Percentiles rank a stretch among this genome's conserved stretches.
phyloP scores from a whole-genome alignment of 257 asterid species.

The Solanum ahanhuiri region DNA sequence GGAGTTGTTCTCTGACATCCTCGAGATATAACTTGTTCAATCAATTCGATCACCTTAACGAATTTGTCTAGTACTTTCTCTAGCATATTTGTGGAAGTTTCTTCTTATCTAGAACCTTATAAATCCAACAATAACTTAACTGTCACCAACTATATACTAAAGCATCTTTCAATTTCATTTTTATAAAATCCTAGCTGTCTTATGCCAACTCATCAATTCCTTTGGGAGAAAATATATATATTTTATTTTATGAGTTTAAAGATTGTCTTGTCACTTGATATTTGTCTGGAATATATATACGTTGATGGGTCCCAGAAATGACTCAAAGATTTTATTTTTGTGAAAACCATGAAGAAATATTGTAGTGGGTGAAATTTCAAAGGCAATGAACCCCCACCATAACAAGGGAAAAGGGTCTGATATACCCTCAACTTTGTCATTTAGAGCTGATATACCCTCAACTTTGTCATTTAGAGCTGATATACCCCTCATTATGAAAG shows the following conservation, averaged over 20 bases:
- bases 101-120: background rate
- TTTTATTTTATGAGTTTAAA: background rate
- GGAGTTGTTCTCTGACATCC: too few species aligned
- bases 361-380: background rate
- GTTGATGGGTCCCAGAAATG: background rate
- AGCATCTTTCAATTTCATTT: background rate
- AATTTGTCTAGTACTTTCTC: background rate
- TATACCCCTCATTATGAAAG: too few species aligned
- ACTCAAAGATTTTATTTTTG: background rate
- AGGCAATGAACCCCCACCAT: background rate
- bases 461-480: too few species aligned
- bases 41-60: background rate
- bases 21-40: too few species aligned
- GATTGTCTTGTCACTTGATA: background rate
- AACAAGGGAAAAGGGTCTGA: background rate
- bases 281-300: background rate
- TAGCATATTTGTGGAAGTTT: background rate
- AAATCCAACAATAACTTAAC: constrained; percentile 1
- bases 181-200: background rate
- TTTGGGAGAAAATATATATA: background rate
- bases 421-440: too few species aligned
- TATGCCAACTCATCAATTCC: background rate
- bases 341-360: background rate
- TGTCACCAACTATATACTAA: constrained; percentile 2
- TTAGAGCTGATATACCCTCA: too few species aligned